Base-by-base conservation (phyloP, 768 basidiomycete species). In the Podaxis sp. region DNA sequence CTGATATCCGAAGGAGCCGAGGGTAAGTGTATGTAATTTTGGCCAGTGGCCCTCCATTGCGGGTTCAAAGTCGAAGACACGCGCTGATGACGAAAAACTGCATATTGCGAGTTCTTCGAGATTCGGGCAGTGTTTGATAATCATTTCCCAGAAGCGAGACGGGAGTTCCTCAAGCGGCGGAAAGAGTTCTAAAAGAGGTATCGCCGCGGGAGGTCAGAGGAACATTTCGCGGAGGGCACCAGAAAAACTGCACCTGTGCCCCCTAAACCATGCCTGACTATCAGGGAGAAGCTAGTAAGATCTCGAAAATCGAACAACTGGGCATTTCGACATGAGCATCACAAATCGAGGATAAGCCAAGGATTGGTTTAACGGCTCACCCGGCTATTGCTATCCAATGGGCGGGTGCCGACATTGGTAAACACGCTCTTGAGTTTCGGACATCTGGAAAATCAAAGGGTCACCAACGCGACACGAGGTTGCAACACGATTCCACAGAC, bases 1-100 rank as follows among this genome's bases (percentile, higher is more conserved):
- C 54, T 77, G 73, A 63, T 82, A 82, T 2, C 80, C 80, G 63
- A 82, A 82, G 4, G 79, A 76, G 25, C 82, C 82, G 1, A 83
- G 74, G 4, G 79, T 81, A 16, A 82, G 72, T 2, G 74, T 74
- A 36, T 76, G 70, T 5, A 83, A 68, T 37, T 69, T 69, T 0
- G 77, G 75, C 75, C 77, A 82, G 56, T 65, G 67, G 9, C 72
- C 78, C 37, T 70, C 68, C n/a, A 73, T 70, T 54, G 80, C 67
- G 1, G 69, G 76, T 28, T 74, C 72, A 61, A 82, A 73, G 48
- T 78, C 72, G 59, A 83, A 77, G 6, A 77, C 64, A n/a, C 79
- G 77, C 11, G 75, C 69, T 1, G 76, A 76, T 14, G 80, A 74
- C 16, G 82, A 82, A 66, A 82, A 82, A 56, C 77, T 78, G 65